These are phyloP conservation scores for Cyberlindnera americana DNA, from an alignment of 805 yeast species.

Conservation along the genomic window DNA sequence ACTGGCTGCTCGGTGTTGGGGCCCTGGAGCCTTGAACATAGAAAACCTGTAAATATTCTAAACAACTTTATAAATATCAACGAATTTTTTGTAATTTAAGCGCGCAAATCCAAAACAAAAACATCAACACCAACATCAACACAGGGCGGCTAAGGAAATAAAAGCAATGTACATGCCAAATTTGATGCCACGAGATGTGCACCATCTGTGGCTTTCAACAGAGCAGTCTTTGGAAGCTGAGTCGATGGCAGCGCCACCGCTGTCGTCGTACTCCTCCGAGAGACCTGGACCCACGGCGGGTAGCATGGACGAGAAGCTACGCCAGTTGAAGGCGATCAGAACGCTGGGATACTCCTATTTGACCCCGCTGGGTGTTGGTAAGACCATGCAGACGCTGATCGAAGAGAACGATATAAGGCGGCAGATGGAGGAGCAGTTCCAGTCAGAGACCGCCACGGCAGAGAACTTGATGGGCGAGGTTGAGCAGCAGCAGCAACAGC, in stretches of 20 bases:
- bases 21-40: constrained; percentile 6
- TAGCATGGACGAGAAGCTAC: constrained; percentile 14
- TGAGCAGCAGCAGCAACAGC: constrained; percentile 15
- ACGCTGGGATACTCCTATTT: constrained; percentile 46
- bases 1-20: constrained; percentile 46
- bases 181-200: constrained; percentile 43
- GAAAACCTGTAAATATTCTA: background rate
- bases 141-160: background rate
- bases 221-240: constrained; percentile 5
- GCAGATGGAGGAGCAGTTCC: constrained; percentile 27
- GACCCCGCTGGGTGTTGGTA: constrained; percentile 56
- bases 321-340: constrained; percentile 32
- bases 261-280: constrained; percentile 51
- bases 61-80: background rate
- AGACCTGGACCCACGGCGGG: constrained; percentile 32
- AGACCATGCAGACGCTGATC: constrained; percentile 43
- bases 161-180: constrained; percentile 45
- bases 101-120: too few species aligned
- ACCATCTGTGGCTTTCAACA: constrained; percentile 38
- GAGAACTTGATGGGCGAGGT: constrained; percentile 31
- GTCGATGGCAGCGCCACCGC: constrained; percentile 46
- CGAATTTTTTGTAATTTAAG: too few species aligned
- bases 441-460: constrained; percentile 21
- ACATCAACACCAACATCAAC: background rate
- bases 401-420: constrained; percentile 29